Conservation (phyloP, 805 yeast species). For the Starmerella powellii region DNA sequence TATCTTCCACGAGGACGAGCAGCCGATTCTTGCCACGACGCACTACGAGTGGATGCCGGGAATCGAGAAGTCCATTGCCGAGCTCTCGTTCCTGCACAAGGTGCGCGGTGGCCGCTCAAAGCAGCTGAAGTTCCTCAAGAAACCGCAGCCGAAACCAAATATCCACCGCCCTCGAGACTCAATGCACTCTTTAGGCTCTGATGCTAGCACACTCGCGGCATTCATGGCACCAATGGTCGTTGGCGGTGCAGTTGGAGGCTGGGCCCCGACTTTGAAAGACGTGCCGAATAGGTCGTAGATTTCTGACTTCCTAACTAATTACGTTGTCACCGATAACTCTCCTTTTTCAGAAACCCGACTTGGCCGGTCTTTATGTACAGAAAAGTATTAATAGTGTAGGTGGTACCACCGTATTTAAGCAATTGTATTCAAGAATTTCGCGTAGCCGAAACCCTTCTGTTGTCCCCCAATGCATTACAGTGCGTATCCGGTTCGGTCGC, state of each 20-base stretch:
- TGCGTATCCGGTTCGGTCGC: no score
- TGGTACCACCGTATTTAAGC: no score
- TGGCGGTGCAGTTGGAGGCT: slow-evolving; percentile 47
- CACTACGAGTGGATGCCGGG: slow-evolving; percentile 32
- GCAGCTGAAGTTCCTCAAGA: slow-evolving; percentile 13
- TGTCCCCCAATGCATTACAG: no score
- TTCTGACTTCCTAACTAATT: not conserved
- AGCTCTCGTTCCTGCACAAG: slow-evolving; percentile 28
- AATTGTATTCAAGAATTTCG: no score
- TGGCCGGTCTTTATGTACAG: no score
- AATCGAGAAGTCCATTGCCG: slow-evolving; percentile 31
- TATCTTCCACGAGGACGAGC: slow-evolving; percentile 1
- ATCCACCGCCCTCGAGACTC: slow-evolving; percentile 6
- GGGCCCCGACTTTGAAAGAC: slow-evolving; percentile 16
- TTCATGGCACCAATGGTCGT: slow-evolving; percentile 43
- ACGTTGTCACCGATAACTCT: not conserved
- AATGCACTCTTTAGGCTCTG: slow-evolving; percentile 14
- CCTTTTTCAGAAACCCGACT: no score
- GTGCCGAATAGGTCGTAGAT: not conserved
- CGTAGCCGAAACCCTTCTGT: no score
- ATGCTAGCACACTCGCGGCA: slow-evolving; percentile 18
- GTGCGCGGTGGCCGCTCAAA: slow-evolving; percentile 34
- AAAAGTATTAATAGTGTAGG: no score
- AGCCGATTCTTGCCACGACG: slow-evolving; percentile 2
- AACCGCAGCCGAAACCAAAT: not conserved